Conservation (phyloP, 495 filamentous ascomycete species). For the Cercophora scortea region DNA sequence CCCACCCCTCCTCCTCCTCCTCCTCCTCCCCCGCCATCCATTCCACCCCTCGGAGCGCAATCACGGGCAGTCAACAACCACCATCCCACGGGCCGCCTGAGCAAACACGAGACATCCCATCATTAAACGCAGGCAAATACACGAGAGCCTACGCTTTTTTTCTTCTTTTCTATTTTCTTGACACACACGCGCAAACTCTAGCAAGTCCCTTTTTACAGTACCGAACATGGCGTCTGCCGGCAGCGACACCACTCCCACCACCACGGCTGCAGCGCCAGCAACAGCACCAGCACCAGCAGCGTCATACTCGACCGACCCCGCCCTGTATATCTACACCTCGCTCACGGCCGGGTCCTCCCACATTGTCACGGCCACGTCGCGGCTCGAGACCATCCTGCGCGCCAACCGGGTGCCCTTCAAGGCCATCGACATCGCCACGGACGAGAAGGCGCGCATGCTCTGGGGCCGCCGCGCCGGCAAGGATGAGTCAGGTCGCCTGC, state of each 20-base stretch:
- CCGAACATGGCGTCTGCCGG: not conserved
- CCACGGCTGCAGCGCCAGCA: constrained; percentile 2
- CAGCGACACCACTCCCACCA: not conserved
- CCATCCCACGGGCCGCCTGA: too few relatives aligned
- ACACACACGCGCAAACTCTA: too few relatives aligned
- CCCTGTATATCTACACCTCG: constrained; percentile 89
- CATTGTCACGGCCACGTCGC: constrained; percentile 91
- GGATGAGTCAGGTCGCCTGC: constrained; percentile 50
- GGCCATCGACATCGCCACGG: constrained; percentile 84
- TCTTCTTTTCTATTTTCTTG: too few relatives aligned
- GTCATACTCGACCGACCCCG: constrained; percentile 64
- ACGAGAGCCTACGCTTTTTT: too few relatives aligned
- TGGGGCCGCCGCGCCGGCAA: constrained; percentile 74
- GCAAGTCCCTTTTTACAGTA: too few relatives aligned
- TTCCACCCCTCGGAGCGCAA: too few relatives aligned
- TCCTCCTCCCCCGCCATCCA: too few relatives aligned
- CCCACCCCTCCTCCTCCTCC: too few relatives aligned
- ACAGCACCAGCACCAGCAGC: constrained; percentile 22
- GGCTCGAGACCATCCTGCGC: constrained; percentile 92
- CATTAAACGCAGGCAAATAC: too few relatives aligned
- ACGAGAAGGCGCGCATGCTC: constrained; percentile 83
- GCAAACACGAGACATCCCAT: too few relatives aligned
- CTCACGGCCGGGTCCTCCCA: constrained; percentile 92
- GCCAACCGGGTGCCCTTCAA: constrained; percentile 91
- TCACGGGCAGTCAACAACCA: too few relatives aligned